Evolutionary conservation across 352 stramenopile genomes (phyloP).

Genomic region (Pythium coloratum): DNA sequence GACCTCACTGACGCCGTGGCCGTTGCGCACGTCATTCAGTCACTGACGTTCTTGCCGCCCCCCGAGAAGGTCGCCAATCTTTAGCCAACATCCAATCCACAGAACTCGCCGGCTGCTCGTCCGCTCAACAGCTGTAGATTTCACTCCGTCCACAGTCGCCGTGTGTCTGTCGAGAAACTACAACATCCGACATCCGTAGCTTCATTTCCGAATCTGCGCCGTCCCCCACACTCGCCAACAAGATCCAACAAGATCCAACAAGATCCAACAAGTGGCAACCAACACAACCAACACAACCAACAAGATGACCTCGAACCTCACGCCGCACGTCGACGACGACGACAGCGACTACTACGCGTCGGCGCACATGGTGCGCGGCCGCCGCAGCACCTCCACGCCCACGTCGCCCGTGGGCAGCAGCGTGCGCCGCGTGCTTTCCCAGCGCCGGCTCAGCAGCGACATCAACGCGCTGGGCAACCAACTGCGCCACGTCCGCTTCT

Average conservation of each 20-base stretch:
- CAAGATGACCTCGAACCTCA: conserved; percentile 13
- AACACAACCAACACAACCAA: neutral
- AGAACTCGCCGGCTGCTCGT: conserved; percentile 10
- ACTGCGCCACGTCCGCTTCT: conserved; percentile 50
- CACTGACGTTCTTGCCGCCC: neutral
- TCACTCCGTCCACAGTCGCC: neutral
- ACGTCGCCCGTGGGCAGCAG: neutral
- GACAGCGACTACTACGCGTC: conserved; percentile 4
- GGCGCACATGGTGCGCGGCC: neutral
- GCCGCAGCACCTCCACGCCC: conserved; percentile 8
- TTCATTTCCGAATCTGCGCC: conserved; percentile 4
- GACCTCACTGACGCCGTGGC: conserved; percentile 21
- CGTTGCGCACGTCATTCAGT: conserved; percentile 29
- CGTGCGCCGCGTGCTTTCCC: conserved; percentile 6
- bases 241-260: neutral
- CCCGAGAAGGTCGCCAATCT: conserved; percentile 3
- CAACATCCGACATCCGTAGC: neutral
- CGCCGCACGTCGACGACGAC: conserved; percentile 25
- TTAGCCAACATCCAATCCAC: conserved; percentile 2
- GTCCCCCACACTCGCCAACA: conserved; percentile 3
- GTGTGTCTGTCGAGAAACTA: neutral
- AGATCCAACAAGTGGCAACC: neutral
- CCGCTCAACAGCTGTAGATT: neutral
- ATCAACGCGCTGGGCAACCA: conserved; percentile 15
- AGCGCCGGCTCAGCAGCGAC: conserved; percentile 19